Evolutionary conservation across 257 asterid genomes (phyloP), one percentile per base, ranked within the genome.

Genomic region (Fraxinus quadrangulata): DNA sequence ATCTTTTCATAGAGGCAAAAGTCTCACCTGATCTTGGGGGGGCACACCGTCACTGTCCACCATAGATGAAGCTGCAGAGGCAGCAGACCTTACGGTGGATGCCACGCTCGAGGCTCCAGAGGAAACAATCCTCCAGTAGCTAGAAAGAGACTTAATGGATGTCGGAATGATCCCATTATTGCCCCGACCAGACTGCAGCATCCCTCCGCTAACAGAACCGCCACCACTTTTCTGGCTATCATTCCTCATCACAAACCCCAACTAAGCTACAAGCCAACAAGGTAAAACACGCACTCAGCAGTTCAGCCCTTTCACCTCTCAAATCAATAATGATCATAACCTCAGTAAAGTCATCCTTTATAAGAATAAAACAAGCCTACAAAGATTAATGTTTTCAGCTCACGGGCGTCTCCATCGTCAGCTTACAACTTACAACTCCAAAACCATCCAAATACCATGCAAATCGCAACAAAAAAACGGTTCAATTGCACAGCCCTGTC

Each of bases 111-210:
- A 63, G 69, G 69, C 69, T 24, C 69, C 69, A 0, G 69, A 63
- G 6, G 69, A 63, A 10, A 63, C 69, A 26, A 63, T 4, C 33
- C 19, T 63, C 69, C 34, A 63, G 69, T 63, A 63, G 69, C 69
- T 63, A 6, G 69, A 63, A 24, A 63, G 69, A 63, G 69, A 63
- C 34, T 63, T 63, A 63, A 24, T 24, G 34, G 69, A 63, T 23
- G 34, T 63, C 17, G 69, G 69, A 63, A 63, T 24, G 69, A 24
- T 23, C 69, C 69, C 69, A 63, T 63, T 63, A 24, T 24, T 63
- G 69, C 17, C 69, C 31, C 69, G 69, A 24, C 19, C 69, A 63
- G 33, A 3, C 6, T 24, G 69, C 17, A 12, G 34, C 69, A 63
- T 63, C 33, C 34, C 34, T 23, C 69, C 34, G 10, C 36, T 14